Conservation (phyloP, 2,329 filamentous ascomycete genomes). For the Fonsecaea pugnacius region DNA sequence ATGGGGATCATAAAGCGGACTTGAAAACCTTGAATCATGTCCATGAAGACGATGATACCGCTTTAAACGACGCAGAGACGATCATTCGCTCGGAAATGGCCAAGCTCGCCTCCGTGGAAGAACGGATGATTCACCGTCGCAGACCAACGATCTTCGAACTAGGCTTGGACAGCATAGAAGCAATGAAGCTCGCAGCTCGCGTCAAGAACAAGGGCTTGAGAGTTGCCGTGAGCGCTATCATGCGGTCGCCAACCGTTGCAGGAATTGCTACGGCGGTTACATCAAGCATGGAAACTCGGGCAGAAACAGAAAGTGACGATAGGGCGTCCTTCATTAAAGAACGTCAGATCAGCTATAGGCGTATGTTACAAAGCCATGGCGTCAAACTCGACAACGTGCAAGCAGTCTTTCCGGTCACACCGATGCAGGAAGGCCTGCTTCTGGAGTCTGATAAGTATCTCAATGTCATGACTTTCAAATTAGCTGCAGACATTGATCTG, state of each 20-base stretch:
- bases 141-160: constrained; percentile 74
- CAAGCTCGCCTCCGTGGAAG: constrained; percentile 60
- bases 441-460: constrained; percentile 79
- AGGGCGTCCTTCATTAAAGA: constrained; percentile 25
- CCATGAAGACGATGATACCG: constrained; percentile 47
- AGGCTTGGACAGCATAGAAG: constrained; percentile 89
- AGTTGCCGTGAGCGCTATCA: constrained; percentile 75
- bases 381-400: constrained; percentile 55
- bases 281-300: not conserved
- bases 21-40: not conserved
- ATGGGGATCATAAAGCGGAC: not conserved
- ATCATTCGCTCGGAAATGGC: constrained; percentile 67
- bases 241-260: constrained; percentile 70
- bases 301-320: constrained; percentile 7
- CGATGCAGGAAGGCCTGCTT: constrained; percentile 77
- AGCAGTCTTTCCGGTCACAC: constrained; percentile 72
- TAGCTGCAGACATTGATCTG: constrained; percentile 62
- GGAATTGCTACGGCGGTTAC: constrained; percentile 55
- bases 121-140: constrained; percentile 58
- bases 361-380: constrained; percentile 45
- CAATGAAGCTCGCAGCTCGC: constrained; percentile 78
- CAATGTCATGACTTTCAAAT: constrained; percentile 76
- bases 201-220: constrained; percentile 65
- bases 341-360: constrained; percentile 43
- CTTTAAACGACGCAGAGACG: constrained; percentile 62